These are phyloP conservation scores for Geosmithia flava DNA, from an alignment of 2,329 filamentous ascomycete species.

Conservation along the genomic window DNA sequence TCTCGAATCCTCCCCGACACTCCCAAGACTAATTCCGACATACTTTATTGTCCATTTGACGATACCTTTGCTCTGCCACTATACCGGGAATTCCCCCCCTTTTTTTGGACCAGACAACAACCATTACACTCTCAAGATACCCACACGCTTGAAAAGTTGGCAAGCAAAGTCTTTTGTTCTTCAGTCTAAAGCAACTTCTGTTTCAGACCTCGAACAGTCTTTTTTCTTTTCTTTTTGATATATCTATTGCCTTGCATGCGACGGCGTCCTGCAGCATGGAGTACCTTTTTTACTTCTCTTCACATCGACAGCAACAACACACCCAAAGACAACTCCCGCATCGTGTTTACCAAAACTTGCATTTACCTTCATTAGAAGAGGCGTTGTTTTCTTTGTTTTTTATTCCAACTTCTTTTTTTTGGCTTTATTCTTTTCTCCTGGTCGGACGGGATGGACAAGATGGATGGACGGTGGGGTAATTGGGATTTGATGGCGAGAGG, in stretches of 20 bases:
- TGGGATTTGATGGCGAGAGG: neutral
- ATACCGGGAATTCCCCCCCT: neutral
- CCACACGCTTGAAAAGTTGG: neutral
- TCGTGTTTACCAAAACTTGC: neutral
- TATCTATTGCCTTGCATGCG: slow-evolving; percentile 3
- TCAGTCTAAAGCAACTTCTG: neutral
- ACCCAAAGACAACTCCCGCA: neutral
- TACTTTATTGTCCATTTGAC: neutral
- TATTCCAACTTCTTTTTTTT: neutral
- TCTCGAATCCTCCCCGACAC: neutral
- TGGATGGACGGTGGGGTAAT: neutral
- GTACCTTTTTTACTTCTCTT: neutral
- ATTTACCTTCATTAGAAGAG: neutral
- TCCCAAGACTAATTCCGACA: neutral
- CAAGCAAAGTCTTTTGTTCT: neutral
- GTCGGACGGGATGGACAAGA: neutral
- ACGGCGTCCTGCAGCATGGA: slow-evolving; percentile 5
- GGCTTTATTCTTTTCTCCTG: neutral
- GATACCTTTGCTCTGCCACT: neutral
- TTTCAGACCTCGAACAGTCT: neutral
- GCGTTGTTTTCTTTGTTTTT: neutral
- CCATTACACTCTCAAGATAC: neutral
- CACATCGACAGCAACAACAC: neutral
- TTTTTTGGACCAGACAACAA: neutral
- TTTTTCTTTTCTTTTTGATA: neutral